Evolutionary conservation across 257 asterid genomes (phyloP).

Genomic region (Nicotiana obtusifolia): DNA sequence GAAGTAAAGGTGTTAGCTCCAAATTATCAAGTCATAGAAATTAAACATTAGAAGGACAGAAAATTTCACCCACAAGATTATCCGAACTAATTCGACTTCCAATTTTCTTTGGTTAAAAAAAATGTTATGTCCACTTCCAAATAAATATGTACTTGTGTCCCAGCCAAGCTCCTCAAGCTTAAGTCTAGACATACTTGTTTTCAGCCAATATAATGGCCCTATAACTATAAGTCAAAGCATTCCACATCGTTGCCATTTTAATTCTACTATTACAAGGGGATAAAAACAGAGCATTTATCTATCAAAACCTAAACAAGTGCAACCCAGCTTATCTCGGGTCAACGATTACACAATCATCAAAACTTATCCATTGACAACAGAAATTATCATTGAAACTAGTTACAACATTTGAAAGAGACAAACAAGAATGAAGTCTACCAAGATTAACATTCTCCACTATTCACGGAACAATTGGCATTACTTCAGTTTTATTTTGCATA

Average conservation of each 20-base stretch:
- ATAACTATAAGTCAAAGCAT: neutral
- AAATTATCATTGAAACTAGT: neutral
- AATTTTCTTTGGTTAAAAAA: neutral
- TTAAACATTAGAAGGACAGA: neutral
- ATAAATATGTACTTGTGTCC: neutral
- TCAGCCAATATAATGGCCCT: neutral
- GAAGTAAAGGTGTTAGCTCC: neutral
- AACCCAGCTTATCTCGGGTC: no score
- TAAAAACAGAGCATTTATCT: neutral
- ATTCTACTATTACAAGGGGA: neutral
- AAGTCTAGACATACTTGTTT: neutral
- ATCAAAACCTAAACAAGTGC: no score
- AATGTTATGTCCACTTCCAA: neutral
- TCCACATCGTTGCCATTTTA: neutral
- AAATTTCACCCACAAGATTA: neutral
- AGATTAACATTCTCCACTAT: neutral
- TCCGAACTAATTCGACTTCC: neutral
- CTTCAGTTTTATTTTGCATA: no score
- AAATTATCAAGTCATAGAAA: neutral
- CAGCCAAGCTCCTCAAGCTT: neutral
- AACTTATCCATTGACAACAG: neutral
- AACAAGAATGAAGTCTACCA: neutral
- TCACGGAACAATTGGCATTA: no score
- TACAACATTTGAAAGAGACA: neutral
- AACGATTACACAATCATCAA: no score